Evolutionary conservation across 768 basidiomycete genomes (phyloP).

Genomic region (Pisolithus sp.): DNA sequence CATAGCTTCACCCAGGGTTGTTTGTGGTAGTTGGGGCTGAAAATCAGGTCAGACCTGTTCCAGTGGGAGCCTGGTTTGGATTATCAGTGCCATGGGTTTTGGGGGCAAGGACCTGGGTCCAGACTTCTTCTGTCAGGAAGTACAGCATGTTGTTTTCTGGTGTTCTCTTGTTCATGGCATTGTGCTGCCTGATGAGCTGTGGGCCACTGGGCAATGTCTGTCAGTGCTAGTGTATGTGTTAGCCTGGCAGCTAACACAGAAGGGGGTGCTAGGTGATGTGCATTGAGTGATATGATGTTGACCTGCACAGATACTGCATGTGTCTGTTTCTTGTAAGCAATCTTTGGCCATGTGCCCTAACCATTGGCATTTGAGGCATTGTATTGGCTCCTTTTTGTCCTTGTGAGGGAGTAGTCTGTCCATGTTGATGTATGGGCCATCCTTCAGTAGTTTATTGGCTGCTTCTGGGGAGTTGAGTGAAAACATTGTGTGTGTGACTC

Average conservation of each 20-base stretch:
- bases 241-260: too few species aligned
- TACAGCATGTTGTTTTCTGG: slow-evolving; percentile 9
- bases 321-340: background rate
- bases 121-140: slow-evolving; percentile 8
- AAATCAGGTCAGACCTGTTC: background rate
- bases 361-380: too few species aligned
- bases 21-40: background rate
- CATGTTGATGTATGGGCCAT: too few species aligned
- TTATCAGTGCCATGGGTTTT: background rate
- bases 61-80: background rate
- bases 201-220: background rate
- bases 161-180: too few species aligned
- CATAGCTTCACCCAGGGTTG: background rate
- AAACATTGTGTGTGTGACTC: slow-evolving; percentile 18
- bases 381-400: too few species aligned
- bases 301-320: slow-evolving; percentile 1
- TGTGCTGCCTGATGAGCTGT: background rate
- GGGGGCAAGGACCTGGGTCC: slow-evolving; percentile 5
- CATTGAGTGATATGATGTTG: background rate
- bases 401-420: too few species aligned
- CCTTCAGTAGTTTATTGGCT: too few species aligned
- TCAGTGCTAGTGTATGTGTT: too few species aligned
- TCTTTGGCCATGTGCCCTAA: slow-evolving; percentile 7
- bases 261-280: background rate
- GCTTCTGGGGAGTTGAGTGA: too few species aligned